Percentiles rank a stretch among this genome's conserved stretches.
Evolutionary conservation across 1,284 basidiomycete species (phyloP).

Genomic region (Coriolopsis trogii): DNA sequence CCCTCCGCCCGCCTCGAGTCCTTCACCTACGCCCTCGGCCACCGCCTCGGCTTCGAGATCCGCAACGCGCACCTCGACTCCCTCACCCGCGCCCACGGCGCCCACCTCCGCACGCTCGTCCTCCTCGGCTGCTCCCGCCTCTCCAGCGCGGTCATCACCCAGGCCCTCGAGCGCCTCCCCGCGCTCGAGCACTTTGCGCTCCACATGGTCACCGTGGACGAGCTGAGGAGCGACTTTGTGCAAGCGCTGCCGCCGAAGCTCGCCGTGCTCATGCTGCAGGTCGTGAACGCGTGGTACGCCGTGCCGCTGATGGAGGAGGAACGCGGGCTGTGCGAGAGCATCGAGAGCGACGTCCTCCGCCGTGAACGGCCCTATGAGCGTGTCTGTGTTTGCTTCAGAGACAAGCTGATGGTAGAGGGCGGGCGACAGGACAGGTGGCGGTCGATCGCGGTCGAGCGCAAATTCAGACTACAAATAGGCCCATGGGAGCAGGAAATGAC

Average conservation of each 20-base stretch:
- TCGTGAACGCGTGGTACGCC: constrained; percentile 40
- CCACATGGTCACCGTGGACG: constrained; percentile 39
- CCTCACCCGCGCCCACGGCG: constrained; percentile 31
- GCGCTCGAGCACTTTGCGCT: constrained; percentile 43
- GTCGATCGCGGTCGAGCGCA: constrained; percentile 27
- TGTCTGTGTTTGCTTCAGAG: constrained; percentile 33
- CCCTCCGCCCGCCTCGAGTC: constrained; percentile 33
- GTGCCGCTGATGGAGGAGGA: constrained; percentile 36
- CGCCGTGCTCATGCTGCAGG: constrained; percentile 38
- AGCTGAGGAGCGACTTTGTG: constrained; percentile 41
- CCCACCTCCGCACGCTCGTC: constrained; percentile 39
- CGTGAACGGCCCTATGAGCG: constrained; percentile 15
- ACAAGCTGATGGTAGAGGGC: constrained; percentile 30
- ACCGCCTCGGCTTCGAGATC: constrained; percentile 42
- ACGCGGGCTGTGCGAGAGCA: constrained; percentile 31
- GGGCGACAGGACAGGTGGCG: constrained; percentile 33
- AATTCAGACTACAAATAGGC: constrained; percentile 25
- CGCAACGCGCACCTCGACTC: constrained; percentile 39
- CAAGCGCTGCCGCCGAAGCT: constrained; percentile 33
- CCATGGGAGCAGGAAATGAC: constrained; percentile 26
- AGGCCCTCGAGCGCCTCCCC: constrained; percentile 33
- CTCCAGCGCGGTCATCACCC: constrained; percentile 33
- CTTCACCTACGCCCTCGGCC: constrained; percentile 40
- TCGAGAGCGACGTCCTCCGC: constrained; percentile 26
- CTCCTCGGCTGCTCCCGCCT: constrained; percentile 41